These are phyloP conservation scores for Ulota crispa DNA, from an alignment of 225 moss, liverwort and hornwort genomes.

Conservation along the genomic window DNA sequence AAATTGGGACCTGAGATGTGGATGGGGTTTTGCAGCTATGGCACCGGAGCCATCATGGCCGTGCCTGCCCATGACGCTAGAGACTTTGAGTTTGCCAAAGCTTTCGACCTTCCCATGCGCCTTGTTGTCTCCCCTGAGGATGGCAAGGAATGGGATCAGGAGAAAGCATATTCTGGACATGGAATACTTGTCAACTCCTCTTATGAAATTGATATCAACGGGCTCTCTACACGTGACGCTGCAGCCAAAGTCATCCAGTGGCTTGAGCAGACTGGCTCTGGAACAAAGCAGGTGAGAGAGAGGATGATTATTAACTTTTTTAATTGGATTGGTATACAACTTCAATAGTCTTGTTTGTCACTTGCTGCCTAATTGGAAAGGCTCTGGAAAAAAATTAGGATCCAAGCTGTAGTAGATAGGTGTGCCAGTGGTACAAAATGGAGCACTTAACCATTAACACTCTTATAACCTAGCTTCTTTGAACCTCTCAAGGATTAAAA, in stretches of 20 bases:
- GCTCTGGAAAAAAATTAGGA: no score
- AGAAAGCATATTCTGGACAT: conserved; percentile 68
- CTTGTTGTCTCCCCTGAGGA: conserved; percentile 68
- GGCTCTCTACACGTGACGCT: conserved; percentile 62
- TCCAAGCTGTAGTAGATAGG: no score
- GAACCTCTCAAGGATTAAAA: no score
- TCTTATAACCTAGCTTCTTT: no score
- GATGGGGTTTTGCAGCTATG: conserved; percentile 66
- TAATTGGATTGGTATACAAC: not conserved
- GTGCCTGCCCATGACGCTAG: conserved; percentile 94
- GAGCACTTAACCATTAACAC: no score
- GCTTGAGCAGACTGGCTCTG: conserved; percentile 71
- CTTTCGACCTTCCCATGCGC: conserved; percentile 78
- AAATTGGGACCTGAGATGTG: conserved; percentile 1
- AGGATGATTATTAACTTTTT: no score
- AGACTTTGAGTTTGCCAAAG: conserved; percentile 84
- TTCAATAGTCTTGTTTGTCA: not conserved
- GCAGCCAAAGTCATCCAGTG: conserved; percentile 68
- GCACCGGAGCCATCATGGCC: conserved; percentile 98
- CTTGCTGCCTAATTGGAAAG: no score
- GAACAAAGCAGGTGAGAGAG: conserved; percentile 72
- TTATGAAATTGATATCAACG: conserved; percentile 67
- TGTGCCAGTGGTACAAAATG: no score
- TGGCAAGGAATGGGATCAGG: conserved; percentile 48
- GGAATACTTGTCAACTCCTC: conserved; percentile 80